Conservation (phyloP, 1,284 basidiomycete species). For the Ganoderma resinaceum region DNA sequence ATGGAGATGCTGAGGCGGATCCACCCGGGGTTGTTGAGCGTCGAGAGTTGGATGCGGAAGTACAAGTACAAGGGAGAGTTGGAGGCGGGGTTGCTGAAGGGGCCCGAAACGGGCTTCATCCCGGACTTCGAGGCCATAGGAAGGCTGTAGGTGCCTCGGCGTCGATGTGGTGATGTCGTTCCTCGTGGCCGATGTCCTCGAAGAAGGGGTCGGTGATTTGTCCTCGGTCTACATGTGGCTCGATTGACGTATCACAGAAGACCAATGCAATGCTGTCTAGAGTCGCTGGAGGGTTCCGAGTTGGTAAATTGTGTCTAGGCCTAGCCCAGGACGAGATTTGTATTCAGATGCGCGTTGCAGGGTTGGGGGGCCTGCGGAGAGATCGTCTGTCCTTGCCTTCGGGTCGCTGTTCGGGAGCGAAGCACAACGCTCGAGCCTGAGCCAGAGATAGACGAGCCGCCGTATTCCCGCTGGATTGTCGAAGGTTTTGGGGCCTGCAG, state of each 20-base stretch:
- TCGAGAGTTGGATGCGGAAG: conserved; percentile 37
- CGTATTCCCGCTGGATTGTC: neutral
- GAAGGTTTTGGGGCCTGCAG: neutral
- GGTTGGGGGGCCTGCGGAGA: neutral
- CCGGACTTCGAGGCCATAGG: neutral
- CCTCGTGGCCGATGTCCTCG: neutral
- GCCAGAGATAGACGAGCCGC: neutral
- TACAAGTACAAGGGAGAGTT: conserved; percentile 25
- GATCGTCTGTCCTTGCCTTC: neutral
- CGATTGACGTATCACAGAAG: neutral
- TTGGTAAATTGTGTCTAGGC: neutral
- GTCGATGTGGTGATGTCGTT: neutral
- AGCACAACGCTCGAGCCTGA: neutral
- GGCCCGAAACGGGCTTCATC: conserved; percentile 1
- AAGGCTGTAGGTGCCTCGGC: neutral
- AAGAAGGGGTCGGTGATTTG: neutral
- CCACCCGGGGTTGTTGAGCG: conserved; percentile 39
- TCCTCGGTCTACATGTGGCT: neutral
- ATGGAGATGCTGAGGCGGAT: conserved; percentile 35
- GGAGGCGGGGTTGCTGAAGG: conserved; percentile 17
- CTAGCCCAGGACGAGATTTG: neutral
- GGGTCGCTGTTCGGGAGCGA: neutral
- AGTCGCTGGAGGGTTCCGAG: neutral
- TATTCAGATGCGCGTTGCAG: neutral
- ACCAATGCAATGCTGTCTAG: neutral